Base-by-base conservation (phyloP, 2,329 filamentous ascomycete genomes). In the Monilinia vaccinii-corymbosi region DNA sequence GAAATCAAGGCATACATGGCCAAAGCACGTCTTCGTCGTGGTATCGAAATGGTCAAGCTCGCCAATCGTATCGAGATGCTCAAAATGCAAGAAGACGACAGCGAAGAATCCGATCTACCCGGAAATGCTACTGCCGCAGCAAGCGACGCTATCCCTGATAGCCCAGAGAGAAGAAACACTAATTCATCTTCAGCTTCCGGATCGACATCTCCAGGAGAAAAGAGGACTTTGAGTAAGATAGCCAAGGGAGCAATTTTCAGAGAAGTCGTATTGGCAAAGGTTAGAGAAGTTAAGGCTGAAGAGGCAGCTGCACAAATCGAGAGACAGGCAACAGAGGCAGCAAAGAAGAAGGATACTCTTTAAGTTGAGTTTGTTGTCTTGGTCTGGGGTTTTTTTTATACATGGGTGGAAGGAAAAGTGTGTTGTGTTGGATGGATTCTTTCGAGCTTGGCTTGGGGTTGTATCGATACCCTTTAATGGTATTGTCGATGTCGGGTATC, bases 1-100 rank as follows among this genome's bases (percentile, higher is more conserved):
- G 94, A 99, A 78, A 95, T 99, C 79, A 89, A 89, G 75, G 88
- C 91, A 56, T 96, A 94, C 78, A 91, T 95, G 75, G 88, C 92
- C 64, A 91, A 91, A 75, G 90, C 91, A 60, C 91, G 91, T 64
- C 87, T 99, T 68, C 88, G 88, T 74, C 88, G 93, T 65, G 93
- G 92, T 70, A 95, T 99, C 77, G 91, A 97, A 75, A 86, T 96
- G 71, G 89, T 97, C 79, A 97, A 96, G 77, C 84, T 99, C 58
- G 86, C 91, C 66, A 97, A 97, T 77, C 89, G 93, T 65, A 97
- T 99, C 77, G 91, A 96, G 73, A 83, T 89, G 36, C 87, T 99
- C 77, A 96, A 91, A 77, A 87, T 95, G 78, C 88, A 94, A 73
- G 92, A 96, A 70, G 91, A 96, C 65, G 91, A 94, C 62, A 85